Conservation (phyloP, 2,329 filamentous ascomycete species). For the Colletotrichum melonis region DNA sequence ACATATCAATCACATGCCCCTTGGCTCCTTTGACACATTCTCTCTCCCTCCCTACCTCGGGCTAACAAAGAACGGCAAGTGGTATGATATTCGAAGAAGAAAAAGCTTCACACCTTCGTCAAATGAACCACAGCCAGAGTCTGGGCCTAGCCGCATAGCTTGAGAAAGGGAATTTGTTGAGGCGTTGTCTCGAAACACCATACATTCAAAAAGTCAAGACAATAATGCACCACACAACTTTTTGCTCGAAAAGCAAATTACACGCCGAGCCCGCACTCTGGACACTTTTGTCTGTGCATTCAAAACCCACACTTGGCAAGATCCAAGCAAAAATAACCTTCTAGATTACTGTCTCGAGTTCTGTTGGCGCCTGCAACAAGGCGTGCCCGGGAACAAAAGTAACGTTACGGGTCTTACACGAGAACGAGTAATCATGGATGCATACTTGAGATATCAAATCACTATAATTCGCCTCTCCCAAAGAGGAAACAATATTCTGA, state of each 20-base stretch:
- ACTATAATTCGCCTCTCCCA: neutral
- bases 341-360: neutral
- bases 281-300: neutral
- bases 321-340: neutral
- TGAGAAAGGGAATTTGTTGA: neutral
- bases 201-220: neutral
- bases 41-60: neutral
- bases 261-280: neutral
- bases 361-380: neutral
- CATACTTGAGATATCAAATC: neutral
- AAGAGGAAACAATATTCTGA: neutral
- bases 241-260: neutral
- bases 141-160: neutral
- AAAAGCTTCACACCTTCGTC: no score
- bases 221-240: neutral
- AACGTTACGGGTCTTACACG: neutral
- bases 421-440: neutral
- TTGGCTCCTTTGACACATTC: neutral
- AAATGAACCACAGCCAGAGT: neutral
- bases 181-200: neutral
- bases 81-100: no score
- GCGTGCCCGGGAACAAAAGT: neutral
- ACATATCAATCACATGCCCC: neutral
- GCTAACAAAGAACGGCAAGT: neutral
- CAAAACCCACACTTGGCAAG: neutral